Evolutionary conservation across 2,329 filamentous ascomycete species (phyloP).

Genomic region (Cercospora sp.): DNA sequence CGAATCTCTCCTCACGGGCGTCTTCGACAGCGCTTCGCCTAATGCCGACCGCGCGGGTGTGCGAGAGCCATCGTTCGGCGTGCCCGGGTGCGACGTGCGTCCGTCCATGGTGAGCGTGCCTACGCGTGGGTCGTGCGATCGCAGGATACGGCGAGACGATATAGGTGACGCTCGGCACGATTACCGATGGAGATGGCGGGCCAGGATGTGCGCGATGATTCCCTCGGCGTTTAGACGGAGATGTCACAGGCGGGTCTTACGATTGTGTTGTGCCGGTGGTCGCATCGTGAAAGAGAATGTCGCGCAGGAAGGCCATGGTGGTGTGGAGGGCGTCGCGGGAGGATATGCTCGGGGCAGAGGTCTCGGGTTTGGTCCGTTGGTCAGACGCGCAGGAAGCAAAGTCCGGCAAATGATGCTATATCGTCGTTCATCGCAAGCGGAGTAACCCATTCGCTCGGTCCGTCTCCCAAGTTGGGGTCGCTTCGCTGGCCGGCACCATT

Average conservation of each 20-base stretch:
- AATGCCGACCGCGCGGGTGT: slow-evolving; percentile 27
- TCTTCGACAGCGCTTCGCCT: slow-evolving; percentile 34
- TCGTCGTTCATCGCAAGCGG: not conserved
- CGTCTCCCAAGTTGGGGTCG: slow-evolving; percentile 1
- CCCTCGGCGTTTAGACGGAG: slow-evolving; percentile 6
- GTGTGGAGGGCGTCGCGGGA: not conserved
- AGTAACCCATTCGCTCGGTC: slow-evolving; percentile 5
- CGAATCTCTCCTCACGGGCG: slow-evolving; percentile 37
- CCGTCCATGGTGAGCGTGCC: slow-evolving; percentile 11
- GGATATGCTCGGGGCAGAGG: slow-evolving; percentile 3
- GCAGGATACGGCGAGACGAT: not conserved
- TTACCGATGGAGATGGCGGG: slow-evolving; percentile 1
- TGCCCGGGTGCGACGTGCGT: slow-evolving; percentile 24
- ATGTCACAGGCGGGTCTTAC: slow-evolving; percentile 6
- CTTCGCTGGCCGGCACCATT: slow-evolving; percentile 5
- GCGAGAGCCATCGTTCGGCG: slow-evolving; percentile 22
- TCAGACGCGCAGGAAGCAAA: slow-evolving; percentile 7
- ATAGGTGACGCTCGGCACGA: slow-evolving; percentile 2
- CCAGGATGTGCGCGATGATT: not conserved
- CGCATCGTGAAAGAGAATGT: slow-evolving; percentile 1
- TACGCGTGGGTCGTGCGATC: not conserved
- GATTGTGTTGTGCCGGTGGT: not conserved
- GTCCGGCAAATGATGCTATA: slow-evolving; percentile 5
- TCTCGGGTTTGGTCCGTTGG: not conserved
- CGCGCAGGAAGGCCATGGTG: not conserved